phyloP scores from a whole-genome alignment of 108 stramenopile genomes.

The Parmales sp. region DNA sequence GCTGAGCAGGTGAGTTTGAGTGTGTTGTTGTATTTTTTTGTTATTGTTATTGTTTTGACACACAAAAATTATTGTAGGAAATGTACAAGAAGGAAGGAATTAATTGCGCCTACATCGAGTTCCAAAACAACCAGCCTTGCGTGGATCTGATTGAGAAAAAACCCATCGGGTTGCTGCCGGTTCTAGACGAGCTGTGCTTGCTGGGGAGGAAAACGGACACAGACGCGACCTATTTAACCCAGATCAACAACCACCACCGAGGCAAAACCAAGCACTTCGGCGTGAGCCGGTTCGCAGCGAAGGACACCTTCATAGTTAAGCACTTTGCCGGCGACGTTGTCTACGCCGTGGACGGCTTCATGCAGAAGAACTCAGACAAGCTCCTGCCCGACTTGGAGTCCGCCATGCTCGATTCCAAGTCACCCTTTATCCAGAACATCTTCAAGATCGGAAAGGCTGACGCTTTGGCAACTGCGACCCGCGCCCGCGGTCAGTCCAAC shows the following conservation, averaged over 20 bases:
- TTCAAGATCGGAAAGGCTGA: slow-evolving; percentile 6
- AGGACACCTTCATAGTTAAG: slow-evolving; percentile 33
- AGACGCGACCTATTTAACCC: slow-evolving; percentile 4
- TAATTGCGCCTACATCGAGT: slow-evolving; percentile 19
- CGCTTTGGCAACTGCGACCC: neutral
- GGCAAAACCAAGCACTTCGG: slow-evolving; percentile 7
- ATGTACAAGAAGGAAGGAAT: slow-evolving; percentile 25
- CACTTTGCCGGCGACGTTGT: slow-evolving; percentile 12
- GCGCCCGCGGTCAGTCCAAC: slow-evolving; percentile 1
- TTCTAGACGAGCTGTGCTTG: slow-evolving; percentile 44
- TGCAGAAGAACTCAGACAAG: slow-evolving; percentile 45
- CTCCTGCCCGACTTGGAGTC: slow-evolving; percentile 34
- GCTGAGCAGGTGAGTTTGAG: slow-evolving; percentile 42
- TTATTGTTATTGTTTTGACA: too few species aligned
- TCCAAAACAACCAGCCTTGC: slow-evolving; percentile 34
- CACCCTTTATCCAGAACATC: slow-evolving; percentile 3
- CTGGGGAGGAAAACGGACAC: slow-evolving; percentile 16
- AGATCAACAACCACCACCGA: neutral
- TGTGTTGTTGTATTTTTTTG: too few species aligned
- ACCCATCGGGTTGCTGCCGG: slow-evolving; percentile 47
- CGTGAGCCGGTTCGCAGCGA: neutral
- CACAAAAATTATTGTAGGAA: too few species aligned
- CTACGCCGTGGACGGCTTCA: slow-evolving; percentile 22
- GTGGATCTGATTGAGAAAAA: slow-evolving; percentile 48
- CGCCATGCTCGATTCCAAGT: slow-evolving; percentile 6